phyloP scores from a whole-genome alignment of 106 monocot genomes.

The Gastrodia elata region DNA sequence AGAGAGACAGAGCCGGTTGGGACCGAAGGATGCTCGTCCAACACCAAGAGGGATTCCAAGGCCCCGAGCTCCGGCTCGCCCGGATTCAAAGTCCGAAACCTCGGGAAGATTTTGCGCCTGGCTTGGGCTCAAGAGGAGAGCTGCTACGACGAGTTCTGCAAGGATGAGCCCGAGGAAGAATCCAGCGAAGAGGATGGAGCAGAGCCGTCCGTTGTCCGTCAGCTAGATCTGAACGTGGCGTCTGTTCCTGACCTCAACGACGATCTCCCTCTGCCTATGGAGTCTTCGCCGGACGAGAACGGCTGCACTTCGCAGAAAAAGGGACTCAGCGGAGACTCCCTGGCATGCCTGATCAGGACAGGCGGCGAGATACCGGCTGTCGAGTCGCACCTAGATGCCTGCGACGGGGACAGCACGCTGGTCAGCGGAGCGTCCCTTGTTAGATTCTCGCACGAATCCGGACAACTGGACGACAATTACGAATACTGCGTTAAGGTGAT shows the following conservation, averaged over 20 bases:
- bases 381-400: constrained; percentile 45
- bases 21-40: constrained; percentile 30
- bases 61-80: constrained; percentile 20
- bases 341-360: constrained; percentile 31
- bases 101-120: constrained; percentile 58
- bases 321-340: constrained; percentile 57
- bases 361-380: constrained; percentile 43
- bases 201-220: constrained; percentile 24
- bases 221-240: constrained; percentile 54
- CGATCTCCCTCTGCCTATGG: constrained; percentile 32
- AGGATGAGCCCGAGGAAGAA: constrained; percentile 45
- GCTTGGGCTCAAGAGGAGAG: constrained; percentile 80
- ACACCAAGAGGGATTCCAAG: constrained; percentile 34
- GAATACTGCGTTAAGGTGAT: constrained; percentile 87
- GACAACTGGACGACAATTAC: constrained; percentile 72
- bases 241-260: constrained; percentile 89
- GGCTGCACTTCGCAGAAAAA: constrained; percentile 19
- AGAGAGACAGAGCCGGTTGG: constrained; percentile 31
- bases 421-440: constrained; percentile 34
- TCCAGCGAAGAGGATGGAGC: constrained; percentile 38
- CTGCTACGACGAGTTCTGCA: constrained; percentile 44
- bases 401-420: constrained; percentile 59
- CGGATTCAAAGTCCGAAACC: constrained; percentile 79
- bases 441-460: constrained; percentile 24
- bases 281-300: constrained; percentile 35